Conservation (phyloP, 805 yeast genomes). For the Candida tibetensis region DNA sequence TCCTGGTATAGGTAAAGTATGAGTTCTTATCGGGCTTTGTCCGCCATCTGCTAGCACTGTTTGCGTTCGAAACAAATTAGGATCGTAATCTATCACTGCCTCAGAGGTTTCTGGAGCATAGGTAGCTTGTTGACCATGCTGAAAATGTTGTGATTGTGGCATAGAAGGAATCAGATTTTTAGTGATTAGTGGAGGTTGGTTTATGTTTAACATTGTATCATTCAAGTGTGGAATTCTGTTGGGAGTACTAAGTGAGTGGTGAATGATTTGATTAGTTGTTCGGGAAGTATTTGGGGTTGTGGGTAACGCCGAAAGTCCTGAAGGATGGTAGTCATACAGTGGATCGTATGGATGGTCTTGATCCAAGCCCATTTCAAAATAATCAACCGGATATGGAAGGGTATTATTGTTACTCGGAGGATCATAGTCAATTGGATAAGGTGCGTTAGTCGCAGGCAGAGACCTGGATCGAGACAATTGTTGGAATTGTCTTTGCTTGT, state of each 20-base stretch:
- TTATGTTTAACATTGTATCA: neutral
- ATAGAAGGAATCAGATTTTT: neutral
- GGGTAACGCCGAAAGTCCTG: neutral
- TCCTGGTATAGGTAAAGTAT: slow-evolving; percentile 7
- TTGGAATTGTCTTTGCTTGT: slow-evolving; percentile 10
- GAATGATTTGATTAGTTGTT: neutral
- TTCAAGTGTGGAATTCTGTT: neutral
- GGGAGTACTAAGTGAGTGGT: slow-evolving; percentile 2
- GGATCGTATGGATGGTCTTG: neutral
- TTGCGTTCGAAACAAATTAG: neutral
- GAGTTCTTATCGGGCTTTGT: slow-evolving; percentile 9
- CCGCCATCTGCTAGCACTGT: neutral
- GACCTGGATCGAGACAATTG: slow-evolving; percentile 9
- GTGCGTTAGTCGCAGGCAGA: slow-evolving; percentile 1
- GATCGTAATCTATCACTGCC: neutral
- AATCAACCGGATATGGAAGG: slow-evolving; percentile 4
- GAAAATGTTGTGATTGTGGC: neutral
- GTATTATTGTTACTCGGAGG: neutral
- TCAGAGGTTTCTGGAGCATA: no score
- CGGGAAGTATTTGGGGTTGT: neutral
- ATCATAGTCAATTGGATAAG: slow-evolving; percentile 1
- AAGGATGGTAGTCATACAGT: neutral
- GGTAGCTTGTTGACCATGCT: no score
- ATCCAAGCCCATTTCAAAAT: slow-evolving; percentile 4
- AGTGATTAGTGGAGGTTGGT: neutral